phyloP scores from a whole-genome alignment of 768 basidiomycete species.

The Lactifluus volemus region DNA sequence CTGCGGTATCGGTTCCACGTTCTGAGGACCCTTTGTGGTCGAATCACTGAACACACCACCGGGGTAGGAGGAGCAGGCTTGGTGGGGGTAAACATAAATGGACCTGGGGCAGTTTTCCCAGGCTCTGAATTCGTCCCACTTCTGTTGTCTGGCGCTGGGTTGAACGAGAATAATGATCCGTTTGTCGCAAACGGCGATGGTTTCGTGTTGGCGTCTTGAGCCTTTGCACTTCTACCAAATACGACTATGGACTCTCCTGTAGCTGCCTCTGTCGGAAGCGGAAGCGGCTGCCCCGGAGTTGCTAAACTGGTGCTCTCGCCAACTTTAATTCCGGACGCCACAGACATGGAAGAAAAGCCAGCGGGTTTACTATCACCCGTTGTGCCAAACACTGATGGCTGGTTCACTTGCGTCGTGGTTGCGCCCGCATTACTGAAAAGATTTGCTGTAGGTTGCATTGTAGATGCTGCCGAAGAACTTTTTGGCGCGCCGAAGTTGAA shows the following conservation, averaged over 20 bases:
- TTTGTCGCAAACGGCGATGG: neutral
- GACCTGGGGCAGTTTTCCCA: neutral
- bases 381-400: conserved; percentile 1
- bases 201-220: neutral
- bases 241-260: neutral
- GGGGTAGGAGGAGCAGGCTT: conserved; percentile 8
- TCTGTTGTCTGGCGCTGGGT: neutral
- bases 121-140: neutral
- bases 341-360: neutral
- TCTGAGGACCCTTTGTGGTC: conserved; percentile 1
- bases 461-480: neutral
- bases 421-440: conserved; percentile 6
- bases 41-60: conserved; percentile 11
- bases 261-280: neutral
- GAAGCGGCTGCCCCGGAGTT: conserved; percentile 2
- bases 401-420: neutral
- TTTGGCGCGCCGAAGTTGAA: conserved; percentile 3
- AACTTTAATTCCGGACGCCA: neutral
- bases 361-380: neutral
- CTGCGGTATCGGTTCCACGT: neutral
- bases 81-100: neutral
- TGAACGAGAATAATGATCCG: conserved; percentile 1
- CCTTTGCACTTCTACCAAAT: neutral
- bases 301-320: neutral
- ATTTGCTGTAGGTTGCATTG: conserved; percentile 1